Evolutionary conservation across 768 basidiomycete species (phyloP).

Genomic region (Russula earlei): DNA sequence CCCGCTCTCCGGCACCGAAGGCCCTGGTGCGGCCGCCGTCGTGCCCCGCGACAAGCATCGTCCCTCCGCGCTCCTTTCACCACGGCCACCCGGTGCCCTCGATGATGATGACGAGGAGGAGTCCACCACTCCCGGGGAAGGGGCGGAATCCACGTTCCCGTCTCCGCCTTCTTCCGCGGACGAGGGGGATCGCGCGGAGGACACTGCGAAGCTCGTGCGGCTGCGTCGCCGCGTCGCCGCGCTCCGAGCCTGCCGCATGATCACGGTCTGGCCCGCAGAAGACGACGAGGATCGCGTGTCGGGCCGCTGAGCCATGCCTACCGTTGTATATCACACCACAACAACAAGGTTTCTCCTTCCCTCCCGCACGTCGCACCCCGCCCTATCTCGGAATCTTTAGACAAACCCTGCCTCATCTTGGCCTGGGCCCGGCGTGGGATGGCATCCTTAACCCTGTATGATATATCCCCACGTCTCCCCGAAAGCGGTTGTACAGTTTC

Average conservation of each 20-base stretch:
- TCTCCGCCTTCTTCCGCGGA: not conserved
- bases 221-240: conserved; percentile 12
- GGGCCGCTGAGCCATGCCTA: conserved; percentile 15
- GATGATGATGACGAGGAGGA: not conserved
- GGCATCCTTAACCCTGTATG: too few relatives aligned
- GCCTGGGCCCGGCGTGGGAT: too few relatives aligned
- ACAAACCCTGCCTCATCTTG: too few relatives aligned
- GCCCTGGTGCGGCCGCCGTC: not conserved
- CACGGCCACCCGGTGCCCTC: not conserved
- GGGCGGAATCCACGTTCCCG: not conserved
- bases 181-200: not conserved
- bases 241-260: conserved; percentile 17
- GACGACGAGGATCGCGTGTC: conserved; percentile 17
- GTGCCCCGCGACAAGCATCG: not conserved
- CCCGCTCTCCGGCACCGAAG: conserved; percentile 32
- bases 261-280: conserved; percentile 17
- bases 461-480: too few relatives aligned
- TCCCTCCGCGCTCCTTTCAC: not conserved
- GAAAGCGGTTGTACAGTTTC: too few relatives aligned
- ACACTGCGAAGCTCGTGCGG: conserved; percentile 8
- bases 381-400: too few relatives aligned
- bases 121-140: not conserved
- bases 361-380: too few relatives aligned
- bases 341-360: too few relatives aligned
- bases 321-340: too few relatives aligned